These are phyloP conservation scores for Debaryomycetaceae sp. DNA, from an alignment of 1,139 yeast genomes.

Conservation along the genomic window DNA sequence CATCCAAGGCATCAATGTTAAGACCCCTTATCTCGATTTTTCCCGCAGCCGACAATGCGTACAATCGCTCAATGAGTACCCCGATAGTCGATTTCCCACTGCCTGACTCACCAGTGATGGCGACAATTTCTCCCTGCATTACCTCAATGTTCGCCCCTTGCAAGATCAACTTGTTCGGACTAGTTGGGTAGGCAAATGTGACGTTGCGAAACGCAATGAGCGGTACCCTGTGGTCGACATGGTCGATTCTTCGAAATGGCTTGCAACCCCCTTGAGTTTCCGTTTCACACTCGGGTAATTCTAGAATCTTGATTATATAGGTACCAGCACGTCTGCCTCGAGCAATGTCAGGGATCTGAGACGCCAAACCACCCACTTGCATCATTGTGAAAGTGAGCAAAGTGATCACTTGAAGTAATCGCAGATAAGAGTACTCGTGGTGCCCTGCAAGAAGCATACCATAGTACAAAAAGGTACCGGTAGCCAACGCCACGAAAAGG, in stretches of 20 bases:
- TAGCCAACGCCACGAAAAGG: conserved; percentile 54
- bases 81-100: conserved; percentile 74
- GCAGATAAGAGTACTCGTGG: conserved; percentile 49
- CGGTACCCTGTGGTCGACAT: conserved; percentile 10
- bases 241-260: too few species aligned
- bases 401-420: conserved; percentile 65
- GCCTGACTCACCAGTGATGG: conserved; percentile 73
- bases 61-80: conserved; percentile 50
- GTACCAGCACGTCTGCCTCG: conserved; percentile 74
- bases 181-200: conserved; percentile 43
- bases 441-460: conserved; percentile 67
- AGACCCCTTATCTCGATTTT: conserved; percentile 31
- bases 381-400: conserved; percentile 70
- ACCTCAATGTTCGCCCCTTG: conserved; percentile 38
- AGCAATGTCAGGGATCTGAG: conserved; percentile 69
- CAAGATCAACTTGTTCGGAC: conserved; percentile 20
- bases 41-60: conserved; percentile 28
- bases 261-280: conserved; percentile 25
- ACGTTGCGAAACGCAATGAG: conserved; percentile 40
- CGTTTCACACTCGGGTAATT: conserved; percentile 23
- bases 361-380: conserved; percentile 54
- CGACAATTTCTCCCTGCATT: conserved; percentile 46
- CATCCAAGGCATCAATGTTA: conserved; percentile 44
- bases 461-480: conserved; percentile 67
- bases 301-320: conserved; percentile 44